phyloP scores from a whole-genome alignment of 345 rosid species.

The Bruguiera sexangula region DNA sequence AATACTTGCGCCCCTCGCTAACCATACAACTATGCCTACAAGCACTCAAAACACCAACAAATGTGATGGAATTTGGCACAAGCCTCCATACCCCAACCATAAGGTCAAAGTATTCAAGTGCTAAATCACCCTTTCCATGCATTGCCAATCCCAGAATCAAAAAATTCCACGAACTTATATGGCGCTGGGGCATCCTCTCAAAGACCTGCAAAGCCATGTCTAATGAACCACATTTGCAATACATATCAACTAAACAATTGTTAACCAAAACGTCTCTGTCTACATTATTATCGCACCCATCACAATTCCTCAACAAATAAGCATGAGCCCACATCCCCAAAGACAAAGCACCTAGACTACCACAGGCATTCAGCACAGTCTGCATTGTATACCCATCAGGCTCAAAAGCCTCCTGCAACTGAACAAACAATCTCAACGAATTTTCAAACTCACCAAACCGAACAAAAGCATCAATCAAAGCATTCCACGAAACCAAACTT shows the following conservation, averaged over 20 bases:
- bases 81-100: constrained; percentile 32
- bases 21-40: constrained; percentile 69
- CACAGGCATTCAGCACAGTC: constrained; percentile 59
- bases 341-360: constrained; percentile 57
- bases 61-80: constrained; percentile 52
- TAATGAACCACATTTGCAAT: constrained; percentile 63
- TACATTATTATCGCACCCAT: constrained; percentile 22
- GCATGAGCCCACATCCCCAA: constrained; percentile 69
- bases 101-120: constrained; percentile 39
- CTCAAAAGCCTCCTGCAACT: constrained; percentile 45
- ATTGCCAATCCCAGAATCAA: constrained; percentile 65
- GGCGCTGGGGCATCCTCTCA: constrained; percentile 46
- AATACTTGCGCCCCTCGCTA: constrained; percentile 43
- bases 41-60: constrained; percentile 56
- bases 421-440: constrained; percentile 43
- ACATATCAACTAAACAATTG: constrained; percentile 68
- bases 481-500: constrained; percentile 72
- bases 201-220: constrained; percentile 58
- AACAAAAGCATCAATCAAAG: constrained; percentile 61
- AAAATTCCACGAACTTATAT: constrained; percentile 68
- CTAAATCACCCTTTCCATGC: constrained; percentile 53
- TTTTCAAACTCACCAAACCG: constrained; percentile 43
- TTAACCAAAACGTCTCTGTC: constrained; percentile 46
- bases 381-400: constrained; percentile 71
- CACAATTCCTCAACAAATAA: constrained; percentile 39